These are phyloP conservation scores for Boletus rex-veris DNA, from an alignment of 768 basidiomycete genomes.

Conservation along the genomic window DNA sequence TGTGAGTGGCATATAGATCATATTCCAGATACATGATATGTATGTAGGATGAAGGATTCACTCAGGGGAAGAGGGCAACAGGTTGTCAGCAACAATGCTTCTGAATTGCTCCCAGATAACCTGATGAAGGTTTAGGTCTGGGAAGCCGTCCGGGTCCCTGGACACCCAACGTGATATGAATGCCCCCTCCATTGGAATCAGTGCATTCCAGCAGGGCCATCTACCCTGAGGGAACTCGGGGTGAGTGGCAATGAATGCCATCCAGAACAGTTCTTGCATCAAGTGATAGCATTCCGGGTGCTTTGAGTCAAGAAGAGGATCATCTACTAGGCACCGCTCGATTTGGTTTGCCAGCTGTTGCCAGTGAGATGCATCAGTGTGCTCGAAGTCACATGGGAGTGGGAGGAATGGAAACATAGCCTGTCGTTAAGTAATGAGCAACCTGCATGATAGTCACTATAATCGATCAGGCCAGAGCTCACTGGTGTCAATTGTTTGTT, in stretches of 20 bases:
- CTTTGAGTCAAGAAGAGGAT: neutral
- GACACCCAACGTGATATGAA: neutral
- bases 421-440: neutral
- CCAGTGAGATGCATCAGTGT: neutral
- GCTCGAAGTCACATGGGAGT: neutral
- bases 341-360: neutral
- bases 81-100: too few species aligned
- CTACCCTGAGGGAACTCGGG: neutral
- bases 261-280: neutral
- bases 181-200: neutral
- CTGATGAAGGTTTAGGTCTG: too few species aligned
- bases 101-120: too few species aligned
- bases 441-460: too few species aligned
- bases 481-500: too few species aligned
- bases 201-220: neutral
- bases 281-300: neutral
- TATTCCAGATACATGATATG: too few species aligned
- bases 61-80: too few species aligned
- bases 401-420: neutral
- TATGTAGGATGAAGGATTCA: too few species aligned
- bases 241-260: neutral
- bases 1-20: too few species aligned
- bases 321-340: neutral
- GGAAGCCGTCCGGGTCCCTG: too few species aligned
- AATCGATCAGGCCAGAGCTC: too few species aligned